Percentiles rank a stretch among this genome's conserved stretches.
These are phyloP conservation scores for Trichoderma asperelloides DNA, from an alignment of 495 filamentous ascomycete genomes.

Conservation along the genomic window DNA sequence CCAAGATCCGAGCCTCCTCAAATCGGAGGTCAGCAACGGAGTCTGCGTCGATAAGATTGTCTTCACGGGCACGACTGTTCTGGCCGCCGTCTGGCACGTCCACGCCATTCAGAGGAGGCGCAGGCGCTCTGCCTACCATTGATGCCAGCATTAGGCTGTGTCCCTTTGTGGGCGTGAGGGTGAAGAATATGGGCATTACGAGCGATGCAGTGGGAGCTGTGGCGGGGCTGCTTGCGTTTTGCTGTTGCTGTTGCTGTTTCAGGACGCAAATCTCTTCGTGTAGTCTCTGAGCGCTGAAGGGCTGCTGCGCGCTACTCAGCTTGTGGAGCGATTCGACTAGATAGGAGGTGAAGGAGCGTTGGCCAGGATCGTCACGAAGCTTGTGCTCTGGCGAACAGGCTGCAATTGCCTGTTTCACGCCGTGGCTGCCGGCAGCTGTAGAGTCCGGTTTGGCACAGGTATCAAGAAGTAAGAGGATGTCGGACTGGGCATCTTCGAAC, in stretches of 20 bases:
- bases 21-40: slow-evolving; percentile 40
- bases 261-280: slow-evolving; percentile 39
- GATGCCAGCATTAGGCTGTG: slow-evolving; percentile 35
- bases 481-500: slow-evolving; percentile 41
- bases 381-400: slow-evolving; percentile 42
- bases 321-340: slow-evolving; percentile 39
- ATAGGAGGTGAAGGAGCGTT: slow-evolving; percentile 40
- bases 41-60: slow-evolving; percentile 28
- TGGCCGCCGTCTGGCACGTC: neutral
- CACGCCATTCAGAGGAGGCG: neutral
- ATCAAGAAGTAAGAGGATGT: slow-evolving; percentile 41
- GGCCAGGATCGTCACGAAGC: slow-evolving; percentile 26
- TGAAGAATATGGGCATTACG: slow-evolving; percentile 39
- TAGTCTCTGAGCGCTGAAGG: slow-evolving; percentile 40
- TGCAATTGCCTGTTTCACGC: slow-evolving; percentile 47
- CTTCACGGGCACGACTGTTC: slow-evolving; percentile 19
- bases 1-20: slow-evolving; percentile 43
- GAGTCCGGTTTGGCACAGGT: slow-evolving; percentile 36
- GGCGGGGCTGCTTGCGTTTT: slow-evolving; percentile 20
- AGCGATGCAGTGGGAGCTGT: slow-evolving; percentile 24
- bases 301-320: slow-evolving; percentile 31
- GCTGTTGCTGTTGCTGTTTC: slow-evolving; percentile 30
- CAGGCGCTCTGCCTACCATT: slow-evolving; percentile 28
- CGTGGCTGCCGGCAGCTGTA: slow-evolving; percentile 32
- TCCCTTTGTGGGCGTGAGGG: slow-evolving; percentile 38